Conservation (phyloP, 768 basidiomycete species). For the Boletus tomentosulus region DNA sequence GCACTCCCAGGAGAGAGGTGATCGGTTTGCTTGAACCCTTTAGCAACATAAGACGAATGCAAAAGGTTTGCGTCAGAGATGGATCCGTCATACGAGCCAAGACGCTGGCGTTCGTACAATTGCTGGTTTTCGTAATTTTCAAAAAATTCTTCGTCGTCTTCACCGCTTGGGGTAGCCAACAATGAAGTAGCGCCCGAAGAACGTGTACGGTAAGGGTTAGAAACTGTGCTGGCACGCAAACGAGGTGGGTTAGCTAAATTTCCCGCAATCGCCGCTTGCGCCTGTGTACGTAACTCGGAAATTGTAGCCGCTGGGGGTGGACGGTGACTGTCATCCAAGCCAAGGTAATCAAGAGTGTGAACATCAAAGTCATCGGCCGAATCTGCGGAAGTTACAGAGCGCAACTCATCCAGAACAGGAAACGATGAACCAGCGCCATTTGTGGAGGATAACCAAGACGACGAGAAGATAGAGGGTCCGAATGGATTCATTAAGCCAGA, state of each 20-base stretch:
- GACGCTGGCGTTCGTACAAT: conserved; percentile 48
- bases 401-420: conserved; percentile 72
- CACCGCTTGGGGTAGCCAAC: conserved; percentile 55
- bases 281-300: conserved; percentile 83
- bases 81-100: conserved; percentile 59
- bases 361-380: conserved; percentile 86
- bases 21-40: conserved; percentile 71
- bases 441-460: conserved; percentile 76
- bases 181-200: conserved; percentile 57
- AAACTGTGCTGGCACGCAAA: conserved; percentile 86
- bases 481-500: conserved; percentile 78
- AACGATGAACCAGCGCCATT: conserved; percentile 55
- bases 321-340: conserved; percentile 76
- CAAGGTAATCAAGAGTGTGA: conserved; percentile 94
- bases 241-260: conserved; percentile 78
- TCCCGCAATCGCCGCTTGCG: conserved; percentile 85
- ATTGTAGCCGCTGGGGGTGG: conserved; percentile 83
- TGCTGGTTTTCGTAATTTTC: conserved; percentile 47
- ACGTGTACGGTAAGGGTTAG: conserved; percentile 80
- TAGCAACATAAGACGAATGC: conserved; percentile 59
- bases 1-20: conserved; percentile 50
- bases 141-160: conserved; percentile 76
- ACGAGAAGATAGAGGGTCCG: conserved; percentile 84
- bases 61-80: conserved; percentile 48
- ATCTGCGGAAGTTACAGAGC: conserved; percentile 75